phyloP scores from a whole-genome alignment of 208 protist species.

The Trypanosoma boissoni region DNA sequence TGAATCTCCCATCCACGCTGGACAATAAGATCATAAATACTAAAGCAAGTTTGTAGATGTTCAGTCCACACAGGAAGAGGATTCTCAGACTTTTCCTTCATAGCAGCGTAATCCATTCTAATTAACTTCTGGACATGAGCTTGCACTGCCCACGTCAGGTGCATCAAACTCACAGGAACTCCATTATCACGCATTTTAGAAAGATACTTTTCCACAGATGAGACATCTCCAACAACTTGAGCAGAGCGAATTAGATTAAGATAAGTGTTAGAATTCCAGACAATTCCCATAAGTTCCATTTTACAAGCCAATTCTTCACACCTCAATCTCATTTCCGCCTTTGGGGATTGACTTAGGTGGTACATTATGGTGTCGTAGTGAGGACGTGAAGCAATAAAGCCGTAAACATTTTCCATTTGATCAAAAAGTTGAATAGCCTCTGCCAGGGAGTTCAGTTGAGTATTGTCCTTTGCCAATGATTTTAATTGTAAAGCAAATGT shows the following conservation, averaged over 20 bases:
- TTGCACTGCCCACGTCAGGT: constrained; percentile 80
- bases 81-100: constrained; percentile 56
- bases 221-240: constrained; percentile 81
- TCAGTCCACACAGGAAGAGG: constrained; percentile 52
- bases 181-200: constrained; percentile 81
- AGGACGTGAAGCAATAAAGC: constrained; percentile 79
- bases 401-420: constrained; percentile 90
- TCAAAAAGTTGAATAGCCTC: constrained; percentile 88
- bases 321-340: constrained; percentile 80
- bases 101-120: constrained; percentile 61
- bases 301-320: constrained; percentile 86
- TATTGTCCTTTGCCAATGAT: constrained; percentile 66
- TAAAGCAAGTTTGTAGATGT: constrained; percentile 76
- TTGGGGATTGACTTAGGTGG: constrained; percentile 68
- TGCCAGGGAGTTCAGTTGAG: constrained; percentile 70
- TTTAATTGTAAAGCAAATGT: constrained; percentile 82
- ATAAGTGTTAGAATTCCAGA: constrained; percentile 82
- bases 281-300: constrained; percentile 89
- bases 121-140: constrained; percentile 75
- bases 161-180: constrained; percentile 52
- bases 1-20: constrained; percentile 77
- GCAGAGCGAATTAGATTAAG: constrained; percentile 80
- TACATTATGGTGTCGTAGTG: constrained; percentile 88
- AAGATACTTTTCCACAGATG: constrained; percentile 68
- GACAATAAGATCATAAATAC: constrained; percentile 82